phyloP scores from a whole-genome alignment of 2,329 filamentous ascomycete species.

The Trichoderma aggressivum region DNA sequence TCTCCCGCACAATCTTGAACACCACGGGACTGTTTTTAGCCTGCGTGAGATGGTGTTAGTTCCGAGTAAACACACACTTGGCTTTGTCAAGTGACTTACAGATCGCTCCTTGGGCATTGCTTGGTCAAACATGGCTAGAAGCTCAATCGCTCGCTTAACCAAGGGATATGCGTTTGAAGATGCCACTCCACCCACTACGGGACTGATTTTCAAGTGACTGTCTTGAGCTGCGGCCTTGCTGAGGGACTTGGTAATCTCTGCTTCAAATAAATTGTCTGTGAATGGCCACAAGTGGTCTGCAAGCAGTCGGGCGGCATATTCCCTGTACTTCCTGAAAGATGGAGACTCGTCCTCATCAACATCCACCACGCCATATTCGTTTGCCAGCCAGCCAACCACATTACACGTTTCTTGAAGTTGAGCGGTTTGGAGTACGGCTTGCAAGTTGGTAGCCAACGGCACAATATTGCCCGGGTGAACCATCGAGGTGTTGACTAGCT shows the following conservation, averaged over 20 bases:
- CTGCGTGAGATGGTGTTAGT: slow-evolving; percentile 25
- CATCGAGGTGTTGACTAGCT: slow-evolving; percentile 47
- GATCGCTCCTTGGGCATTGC: slow-evolving; percentile 62
- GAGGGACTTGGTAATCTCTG: slow-evolving; percentile 54
- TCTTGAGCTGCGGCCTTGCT: slow-evolving; percentile 46
- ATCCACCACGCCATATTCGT: slow-evolving; percentile 54
- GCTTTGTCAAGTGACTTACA: slow-evolving; percentile 39
- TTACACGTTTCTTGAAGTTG: slow-evolving; percentile 52
- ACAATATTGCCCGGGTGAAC: slow-evolving; percentile 53
- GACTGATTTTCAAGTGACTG: slow-evolving; percentile 49
- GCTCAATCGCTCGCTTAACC: slow-evolving; percentile 55
- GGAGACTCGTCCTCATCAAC: slow-evolving; percentile 56
- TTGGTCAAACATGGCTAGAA: slow-evolving; percentile 61
- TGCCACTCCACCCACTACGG: slow-evolving; percentile 46
- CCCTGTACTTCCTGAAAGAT: slow-evolving; percentile 52
- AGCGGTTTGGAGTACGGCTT: slow-evolving; percentile 45
- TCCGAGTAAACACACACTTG: background rate
- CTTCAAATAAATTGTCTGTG: slow-evolving; percentile 52
- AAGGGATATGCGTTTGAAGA: slow-evolving; percentile 58
- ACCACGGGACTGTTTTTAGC: slow-evolving; percentile 52
- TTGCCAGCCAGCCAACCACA: slow-evolving; percentile 55
- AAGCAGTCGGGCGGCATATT: slow-evolving; percentile 54
- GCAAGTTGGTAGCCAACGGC: slow-evolving; percentile 49
- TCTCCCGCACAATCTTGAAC: slow-evolving; percentile 79
- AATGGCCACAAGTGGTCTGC: slow-evolving; percentile 57